Conservation (phyloP, 164 flowering plant genomes). For the Warburgia ugandensis region DNA sequence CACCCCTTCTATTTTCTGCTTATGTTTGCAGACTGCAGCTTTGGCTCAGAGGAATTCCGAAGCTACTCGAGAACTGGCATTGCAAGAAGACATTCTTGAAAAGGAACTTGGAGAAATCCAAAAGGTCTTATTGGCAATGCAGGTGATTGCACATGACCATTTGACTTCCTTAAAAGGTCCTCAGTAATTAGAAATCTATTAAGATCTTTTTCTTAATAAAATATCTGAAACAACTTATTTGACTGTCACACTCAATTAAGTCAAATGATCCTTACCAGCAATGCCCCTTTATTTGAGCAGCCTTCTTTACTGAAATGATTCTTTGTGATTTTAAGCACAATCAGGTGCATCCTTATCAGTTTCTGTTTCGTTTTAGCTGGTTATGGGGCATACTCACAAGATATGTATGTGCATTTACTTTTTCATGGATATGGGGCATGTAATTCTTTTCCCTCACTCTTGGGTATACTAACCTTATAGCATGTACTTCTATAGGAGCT, state of each 20-base stretch:
- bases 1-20: constrained; percentile 7
- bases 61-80: constrained; percentile 75
- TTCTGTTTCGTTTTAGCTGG: background rate
- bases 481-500: too few species aligned
- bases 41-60: constrained; percentile 89
- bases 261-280: too few species aligned
- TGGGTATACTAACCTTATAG: too few species aligned
- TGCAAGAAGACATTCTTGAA: constrained; percentile 66
- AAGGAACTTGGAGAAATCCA: constrained; percentile 95
- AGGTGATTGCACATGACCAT: constrained; percentile 35
- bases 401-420: too few species aligned
- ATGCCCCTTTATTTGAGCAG: too few species aligned
- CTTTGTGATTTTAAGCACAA: too few species aligned
- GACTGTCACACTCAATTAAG: background rate
- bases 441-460: too few species aligned
- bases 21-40: constrained; percentile 63
- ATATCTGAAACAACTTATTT: background rate
- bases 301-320: too few species aligned
- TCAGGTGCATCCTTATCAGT: background rate
- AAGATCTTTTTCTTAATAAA: background rate
- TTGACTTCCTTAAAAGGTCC: background rate
- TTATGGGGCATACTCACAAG: too few species aligned
- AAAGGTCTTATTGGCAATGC: constrained; percentile 89
- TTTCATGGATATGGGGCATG: too few species aligned
- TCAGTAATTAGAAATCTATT: background rate